Conservation (phyloP, 495 filamentous ascomycete genomes). For the Lophium mytilinum region DNA sequence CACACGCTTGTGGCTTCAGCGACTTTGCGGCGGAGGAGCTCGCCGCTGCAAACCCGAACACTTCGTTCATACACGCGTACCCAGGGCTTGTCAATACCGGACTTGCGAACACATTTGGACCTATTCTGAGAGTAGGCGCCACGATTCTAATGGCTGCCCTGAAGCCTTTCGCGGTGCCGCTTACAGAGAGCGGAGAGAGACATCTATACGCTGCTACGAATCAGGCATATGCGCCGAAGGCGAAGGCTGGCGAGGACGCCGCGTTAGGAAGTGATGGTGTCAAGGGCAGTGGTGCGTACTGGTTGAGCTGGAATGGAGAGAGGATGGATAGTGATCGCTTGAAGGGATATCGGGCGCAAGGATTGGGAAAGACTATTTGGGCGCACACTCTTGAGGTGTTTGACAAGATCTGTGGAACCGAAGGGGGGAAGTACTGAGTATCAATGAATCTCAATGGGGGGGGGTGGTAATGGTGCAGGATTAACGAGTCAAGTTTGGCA, state of each 20-base stretch:
- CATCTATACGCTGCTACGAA: slow-evolving; percentile 3
- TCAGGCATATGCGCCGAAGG: not conserved
- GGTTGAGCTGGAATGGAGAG: slow-evolving; percentile 34
- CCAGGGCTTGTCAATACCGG: not conserved
- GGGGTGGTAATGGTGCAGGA: no score
- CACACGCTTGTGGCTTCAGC: slow-evolving; percentile 10
- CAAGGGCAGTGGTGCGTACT: slow-evolving; percentile 35
- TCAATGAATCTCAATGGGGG: not conserved
- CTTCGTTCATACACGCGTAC: slow-evolving; percentile 17
- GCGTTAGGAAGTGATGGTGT: slow-evolving; percentile 28
- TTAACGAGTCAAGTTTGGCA: no score
- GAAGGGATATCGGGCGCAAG: slow-evolving; percentile 28
- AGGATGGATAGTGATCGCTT: slow-evolving; percentile 23
- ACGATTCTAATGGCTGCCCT: not conserved
- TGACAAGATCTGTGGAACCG: slow-evolving; percentile 17
- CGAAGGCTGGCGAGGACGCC: slow-evolving; percentile 4
- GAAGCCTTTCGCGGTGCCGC: not conserved
- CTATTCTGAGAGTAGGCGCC: not conserved
- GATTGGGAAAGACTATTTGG: slow-evolving; percentile 30
- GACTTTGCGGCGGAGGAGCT: slow-evolving; percentile 22
- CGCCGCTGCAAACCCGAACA: slow-evolving; percentile 6
- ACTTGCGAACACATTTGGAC: not conserved
- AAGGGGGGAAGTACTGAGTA: not conserved
- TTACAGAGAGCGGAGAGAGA: not conserved
- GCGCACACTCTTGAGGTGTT: slow-evolving; percentile 36